A percentile compares a stretch with the other conserved stretches of the same genome.
These are phyloP conservation scores for Exobasidium cylindrosporum DNA, from an alignment of 1,284 basidiomycete genomes.

Conservation along the genomic window DNA sequence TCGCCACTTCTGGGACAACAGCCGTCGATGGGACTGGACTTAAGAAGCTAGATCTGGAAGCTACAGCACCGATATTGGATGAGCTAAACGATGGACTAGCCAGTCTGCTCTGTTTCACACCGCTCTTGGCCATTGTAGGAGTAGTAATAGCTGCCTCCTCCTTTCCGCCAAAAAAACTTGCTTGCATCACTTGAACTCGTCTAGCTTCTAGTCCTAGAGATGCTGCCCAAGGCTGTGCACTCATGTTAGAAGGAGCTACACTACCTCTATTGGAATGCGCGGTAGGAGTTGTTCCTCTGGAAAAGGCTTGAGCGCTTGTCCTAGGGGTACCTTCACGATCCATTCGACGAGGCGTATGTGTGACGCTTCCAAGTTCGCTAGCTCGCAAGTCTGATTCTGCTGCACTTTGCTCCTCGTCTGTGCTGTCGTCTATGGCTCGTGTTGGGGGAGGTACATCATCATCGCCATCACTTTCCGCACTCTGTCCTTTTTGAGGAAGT, in stretches of 20 bases:
- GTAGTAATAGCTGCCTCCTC: not conserved
- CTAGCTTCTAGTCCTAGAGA: constrained; percentile 30
- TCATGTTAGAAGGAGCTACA: not conserved
- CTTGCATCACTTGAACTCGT: constrained; percentile 54
- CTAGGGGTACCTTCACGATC: not conserved
- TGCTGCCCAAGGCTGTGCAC: constrained; percentile 25
- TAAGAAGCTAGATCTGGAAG: not conserved
- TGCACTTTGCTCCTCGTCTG: constrained; percentile 2
- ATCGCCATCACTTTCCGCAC: constrained; percentile 12
- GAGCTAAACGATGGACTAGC: not conserved
- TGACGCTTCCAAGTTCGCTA: not conserved
- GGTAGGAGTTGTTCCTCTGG: not conserved
- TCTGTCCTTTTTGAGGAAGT: not conserved
- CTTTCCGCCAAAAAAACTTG: constrained; percentile 52
- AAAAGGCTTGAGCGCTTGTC: not conserved
- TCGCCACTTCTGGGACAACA: not conserved
- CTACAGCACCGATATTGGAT: not conserved
- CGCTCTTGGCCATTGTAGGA: not conserved
- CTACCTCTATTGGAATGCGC: not conserved
- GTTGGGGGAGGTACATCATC: constrained; percentile 10
- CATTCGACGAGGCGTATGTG: not conserved
- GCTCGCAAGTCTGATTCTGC: not conserved
- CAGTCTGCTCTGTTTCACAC: not conserved
- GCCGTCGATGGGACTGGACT: not conserved
- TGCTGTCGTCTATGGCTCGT: constrained; percentile 27